Evolutionary conservation across 495 filamentous ascomycete species (phyloP).

Genomic region (Penicillium fimorum): DNA sequence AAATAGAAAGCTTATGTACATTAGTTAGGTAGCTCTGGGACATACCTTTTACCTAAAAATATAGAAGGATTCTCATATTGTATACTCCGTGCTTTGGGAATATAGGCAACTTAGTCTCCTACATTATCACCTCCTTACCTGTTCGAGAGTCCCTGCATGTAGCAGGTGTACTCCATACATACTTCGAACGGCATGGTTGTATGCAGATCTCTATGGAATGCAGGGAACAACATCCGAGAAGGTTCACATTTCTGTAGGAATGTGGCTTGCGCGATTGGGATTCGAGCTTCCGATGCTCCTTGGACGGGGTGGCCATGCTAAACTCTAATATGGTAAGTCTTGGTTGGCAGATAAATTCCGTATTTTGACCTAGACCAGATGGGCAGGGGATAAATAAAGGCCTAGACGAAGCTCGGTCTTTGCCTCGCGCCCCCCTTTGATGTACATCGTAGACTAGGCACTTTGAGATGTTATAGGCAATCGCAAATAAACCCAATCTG

Average conservation of each 20-base stretch:
- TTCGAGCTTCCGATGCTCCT: constrained; percentile 16
- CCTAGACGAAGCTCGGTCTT: constrained; percentile 2
- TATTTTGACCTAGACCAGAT: constrained; percentile 1
- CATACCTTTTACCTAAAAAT: constrained; percentile 4
- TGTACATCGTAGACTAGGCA: not conserved
- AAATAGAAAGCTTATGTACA: constrained; percentile 5
- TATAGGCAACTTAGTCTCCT: not conserved
- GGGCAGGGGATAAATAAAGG: not conserved
- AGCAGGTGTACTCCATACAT: constrained; percentile 4
- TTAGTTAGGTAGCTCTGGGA: not conserved
- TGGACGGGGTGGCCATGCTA: constrained; percentile 5
- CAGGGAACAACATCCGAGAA: constrained; percentile 8
- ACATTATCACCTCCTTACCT: constrained; percentile 9
- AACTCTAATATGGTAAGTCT: constrained; percentile 5
- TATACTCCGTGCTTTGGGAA: not conserved
- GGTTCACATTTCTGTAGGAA: constrained; percentile 5
- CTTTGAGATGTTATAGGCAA: not conserved
- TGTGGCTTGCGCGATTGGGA: constrained; percentile 17
- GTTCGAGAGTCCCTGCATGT: constrained; percentile 12
- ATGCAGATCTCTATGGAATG: constrained; percentile 11
- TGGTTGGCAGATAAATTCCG: not conserved
- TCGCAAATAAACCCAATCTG: not conserved
- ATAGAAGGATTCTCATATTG: not conserved
- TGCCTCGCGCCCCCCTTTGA: not conserved
- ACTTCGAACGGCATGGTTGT: constrained; percentile 10